These are phyloP conservation scores for Nemania sp. DNA, from an alignment of 2,329 filamentous ascomycete genomes.

Conservation along the genomic window DNA sequence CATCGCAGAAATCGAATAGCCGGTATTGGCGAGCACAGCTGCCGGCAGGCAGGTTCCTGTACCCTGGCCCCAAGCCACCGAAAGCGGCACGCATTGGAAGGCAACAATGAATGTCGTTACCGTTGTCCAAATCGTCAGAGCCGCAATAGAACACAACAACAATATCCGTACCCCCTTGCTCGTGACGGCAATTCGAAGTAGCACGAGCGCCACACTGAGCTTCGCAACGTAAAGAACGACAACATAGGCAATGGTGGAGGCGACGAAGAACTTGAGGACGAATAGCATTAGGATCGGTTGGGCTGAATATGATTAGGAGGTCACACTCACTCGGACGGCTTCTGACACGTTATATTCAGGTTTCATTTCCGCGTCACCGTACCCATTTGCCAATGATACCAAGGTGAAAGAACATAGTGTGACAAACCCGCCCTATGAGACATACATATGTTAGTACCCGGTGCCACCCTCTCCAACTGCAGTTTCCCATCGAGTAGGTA, in stretches of 20 bases:
- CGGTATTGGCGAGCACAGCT: conserved; percentile 26
- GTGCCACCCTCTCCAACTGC: background rate
- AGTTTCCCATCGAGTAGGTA: too few species aligned
- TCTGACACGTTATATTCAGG: conserved; percentile 14
- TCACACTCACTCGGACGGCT: conserved; percentile 18
- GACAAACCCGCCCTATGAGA: conserved; percentile 19
- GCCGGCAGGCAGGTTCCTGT: conserved; percentile 24
- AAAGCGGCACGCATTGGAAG: conserved; percentile 25
- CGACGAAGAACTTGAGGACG: conserved; percentile 24
- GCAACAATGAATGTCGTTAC: conserved; percentile 26
- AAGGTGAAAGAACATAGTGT: conserved; percentile 24
- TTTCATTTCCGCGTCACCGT: conserved; percentile 11
- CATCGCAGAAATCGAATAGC: conserved; percentile 29
- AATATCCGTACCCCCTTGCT: conserved; percentile 22
- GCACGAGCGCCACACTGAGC: conserved; percentile 27
- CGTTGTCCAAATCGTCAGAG: conserved; percentile 25
- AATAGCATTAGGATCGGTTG: background rate
- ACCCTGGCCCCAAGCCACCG: conserved; percentile 25
- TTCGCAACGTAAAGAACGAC: conserved; percentile 28
- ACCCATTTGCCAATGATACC: conserved; percentile 20
- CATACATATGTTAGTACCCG: conserved; percentile 11
- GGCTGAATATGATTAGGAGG: background rate
- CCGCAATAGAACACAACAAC: conserved; percentile 20
- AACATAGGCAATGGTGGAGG: conserved; percentile 25
- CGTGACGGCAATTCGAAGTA: conserved; percentile 27